A percentile compares a stretch with the other conserved stretches of the same genome.
These are phyloP conservation scores for Paramecium caudatum DNA, from an alignment of 73 alveolate species.

Conservation along the genomic window DNA sequence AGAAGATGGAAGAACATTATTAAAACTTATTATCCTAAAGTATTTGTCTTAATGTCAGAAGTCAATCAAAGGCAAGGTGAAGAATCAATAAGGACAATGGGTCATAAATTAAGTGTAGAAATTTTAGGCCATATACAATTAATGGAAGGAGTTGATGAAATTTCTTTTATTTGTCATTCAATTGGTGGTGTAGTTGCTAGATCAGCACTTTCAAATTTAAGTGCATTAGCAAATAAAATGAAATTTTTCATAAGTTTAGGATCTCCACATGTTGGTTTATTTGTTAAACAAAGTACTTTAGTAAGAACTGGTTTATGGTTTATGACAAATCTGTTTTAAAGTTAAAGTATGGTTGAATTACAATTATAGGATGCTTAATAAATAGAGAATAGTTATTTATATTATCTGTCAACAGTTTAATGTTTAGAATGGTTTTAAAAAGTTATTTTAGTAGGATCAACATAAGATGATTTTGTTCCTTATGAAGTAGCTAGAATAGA, in stretches of 20 bases:
- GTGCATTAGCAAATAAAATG: constrained; percentile 86
- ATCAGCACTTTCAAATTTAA: constrained; percentile 88
- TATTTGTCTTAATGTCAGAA: neutral
- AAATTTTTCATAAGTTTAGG: constrained; percentile 89
- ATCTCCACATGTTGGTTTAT: constrained; percentile 97
- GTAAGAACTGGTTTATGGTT: constrained; percentile 97
- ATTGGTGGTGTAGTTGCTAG: constrained; percentile 96
- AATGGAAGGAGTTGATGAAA: constrained; percentile 50
- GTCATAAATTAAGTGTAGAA: constrained; percentile 42
- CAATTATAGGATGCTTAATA: constrained; percentile 86
- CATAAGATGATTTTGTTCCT: constrained; percentile 94
- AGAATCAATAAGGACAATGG: constrained; percentile 22
- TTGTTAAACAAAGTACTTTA: constrained; percentile 83
- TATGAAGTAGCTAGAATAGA: constrained; percentile 4
- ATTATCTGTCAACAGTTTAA: constrained; percentile 84
- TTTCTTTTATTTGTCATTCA: constrained; percentile 94
- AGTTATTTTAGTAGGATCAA: constrained; percentile 88
- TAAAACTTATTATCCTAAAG: neutral
- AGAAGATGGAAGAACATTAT: constrained; percentile 47
- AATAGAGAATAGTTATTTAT: constrained; percentile 87
- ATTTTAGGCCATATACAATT: neutral
- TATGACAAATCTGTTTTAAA: constrained; percentile 89
- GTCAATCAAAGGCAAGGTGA: constrained; percentile 18
- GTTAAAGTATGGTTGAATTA: constrained; percentile 89
- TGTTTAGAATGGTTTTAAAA: constrained; percentile 92